These are phyloP conservation scores for Sextonia rubra DNA, from an alignment of 164 flowering plant genomes.

Conservation along the genomic window DNA sequence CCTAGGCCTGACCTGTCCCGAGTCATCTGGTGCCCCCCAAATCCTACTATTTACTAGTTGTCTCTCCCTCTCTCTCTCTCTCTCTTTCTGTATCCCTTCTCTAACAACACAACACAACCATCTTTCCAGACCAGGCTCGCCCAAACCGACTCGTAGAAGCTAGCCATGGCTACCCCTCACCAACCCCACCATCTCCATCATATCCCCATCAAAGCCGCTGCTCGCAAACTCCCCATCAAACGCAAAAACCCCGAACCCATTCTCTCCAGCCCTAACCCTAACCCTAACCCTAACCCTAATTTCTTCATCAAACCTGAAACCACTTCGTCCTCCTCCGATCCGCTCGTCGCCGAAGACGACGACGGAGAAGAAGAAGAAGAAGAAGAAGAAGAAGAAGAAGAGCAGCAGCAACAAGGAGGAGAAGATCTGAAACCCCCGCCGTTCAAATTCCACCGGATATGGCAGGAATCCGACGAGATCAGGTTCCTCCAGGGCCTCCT, in stretches of 20 bases:
- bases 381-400: too few species aligned
- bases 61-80: too few species aligned
- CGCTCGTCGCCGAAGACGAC: neutral
- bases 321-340: neutral
- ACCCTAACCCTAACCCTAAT: too few species aligned
- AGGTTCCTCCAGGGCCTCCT: constrained; percentile 59
- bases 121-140: too few species aligned
- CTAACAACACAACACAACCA: too few species aligned
- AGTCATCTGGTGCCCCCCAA: too few species aligned
- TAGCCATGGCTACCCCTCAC: constrained; percentile 4
- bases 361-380: neutral
- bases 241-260: constrained; percentile 48
- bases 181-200: constrained; percentile 16
- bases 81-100: too few species aligned
- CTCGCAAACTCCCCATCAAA: constrained; percentile 60
- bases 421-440: constrained; percentile 26
- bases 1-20: too few species aligned
- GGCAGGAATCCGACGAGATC: constrained; percentile 66
- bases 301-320: neutral
- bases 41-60: too few species aligned
- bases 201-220: constrained; percentile 31
- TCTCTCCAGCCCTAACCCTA: constrained; percentile 13
- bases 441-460: constrained; percentile 60
- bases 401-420: too few species aligned
- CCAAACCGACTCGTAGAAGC: too few species aligned